Evolutionary conservation across 768 basidiomycete species (phyloP).

Genomic region (Tylopilus sp.): DNA sequence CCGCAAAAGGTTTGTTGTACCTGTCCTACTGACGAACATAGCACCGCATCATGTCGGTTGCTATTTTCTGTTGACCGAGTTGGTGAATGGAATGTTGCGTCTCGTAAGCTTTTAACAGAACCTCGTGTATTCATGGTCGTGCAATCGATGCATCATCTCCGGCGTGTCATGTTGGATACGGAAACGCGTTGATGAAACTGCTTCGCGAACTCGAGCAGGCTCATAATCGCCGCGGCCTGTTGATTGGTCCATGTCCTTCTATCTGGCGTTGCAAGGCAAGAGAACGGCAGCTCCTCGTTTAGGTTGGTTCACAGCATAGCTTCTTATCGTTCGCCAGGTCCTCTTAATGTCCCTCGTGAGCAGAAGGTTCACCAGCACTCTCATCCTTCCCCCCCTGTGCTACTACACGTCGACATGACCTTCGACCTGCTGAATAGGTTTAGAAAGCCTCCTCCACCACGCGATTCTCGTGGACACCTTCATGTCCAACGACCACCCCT

Average conservation of each 20-base stretch:
- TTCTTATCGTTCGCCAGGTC: conserved; percentile 24
- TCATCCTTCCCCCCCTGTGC: conserved; percentile 12
- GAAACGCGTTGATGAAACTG: conserved; percentile 26
- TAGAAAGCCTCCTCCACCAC: conserved; percentile 12
- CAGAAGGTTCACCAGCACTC: neutral
- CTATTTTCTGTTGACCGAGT: conserved; percentile 18
- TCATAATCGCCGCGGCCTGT: conserved; percentile 23
- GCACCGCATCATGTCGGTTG: conserved; percentile 18
- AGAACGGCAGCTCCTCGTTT: conserved; percentile 29
- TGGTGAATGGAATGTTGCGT: conserved; percentile 21
- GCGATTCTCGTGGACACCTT: conserved; percentile 15
- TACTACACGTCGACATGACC: conserved; percentile 18
- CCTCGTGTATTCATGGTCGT: conserved; percentile 17
- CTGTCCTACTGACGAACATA: conserved; percentile 25
- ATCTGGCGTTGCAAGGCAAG: conserved; percentile 25
- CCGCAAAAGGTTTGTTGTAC: conserved; percentile 29
- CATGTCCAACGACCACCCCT: conserved; percentile 13
- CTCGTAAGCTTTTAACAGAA: conserved; percentile 10
- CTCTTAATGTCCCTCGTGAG: conserved; percentile 30
- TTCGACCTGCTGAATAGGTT: conserved; percentile 29
- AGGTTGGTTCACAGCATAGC: conserved; percentile 21
- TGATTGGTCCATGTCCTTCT: conserved; percentile 28
- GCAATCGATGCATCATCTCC: conserved; percentile 27
- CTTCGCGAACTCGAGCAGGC: conserved; percentile 27
- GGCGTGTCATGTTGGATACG: conserved; percentile 17